Evolutionary conservation across 2,329 filamentous ascomycete genomes (phyloP).

Genomic region (Lachnellula hyalina): DNA sequence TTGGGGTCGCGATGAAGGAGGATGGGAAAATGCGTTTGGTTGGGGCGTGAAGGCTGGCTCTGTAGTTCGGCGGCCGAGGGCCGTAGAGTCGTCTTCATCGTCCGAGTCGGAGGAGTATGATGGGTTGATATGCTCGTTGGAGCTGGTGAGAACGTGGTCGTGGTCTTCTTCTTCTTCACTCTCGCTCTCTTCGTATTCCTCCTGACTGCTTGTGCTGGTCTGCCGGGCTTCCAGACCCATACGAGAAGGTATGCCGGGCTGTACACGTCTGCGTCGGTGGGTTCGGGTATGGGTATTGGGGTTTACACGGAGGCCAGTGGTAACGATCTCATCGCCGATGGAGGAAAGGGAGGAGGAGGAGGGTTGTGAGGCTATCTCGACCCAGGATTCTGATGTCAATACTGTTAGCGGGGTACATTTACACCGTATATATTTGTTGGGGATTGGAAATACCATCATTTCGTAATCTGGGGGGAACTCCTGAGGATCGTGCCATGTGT

Average conservation of each 20-base stretch:
- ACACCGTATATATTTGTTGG: constrained; percentile 19
- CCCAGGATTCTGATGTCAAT: constrained; percentile 73
- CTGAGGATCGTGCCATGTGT: constrained; percentile 8
- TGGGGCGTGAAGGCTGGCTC: constrained; percentile 68
- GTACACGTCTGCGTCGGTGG: constrained; percentile 47
- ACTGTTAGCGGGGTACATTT: constrained; percentile 1
- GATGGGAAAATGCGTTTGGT: constrained; percentile 88
- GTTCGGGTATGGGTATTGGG: constrained; percentile 47
- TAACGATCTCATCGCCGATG: constrained; percentile 82
- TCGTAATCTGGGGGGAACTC: constrained; percentile 15
- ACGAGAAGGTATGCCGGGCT: constrained; percentile 34
- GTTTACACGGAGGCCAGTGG: constrained; percentile 76
- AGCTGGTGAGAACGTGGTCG: constrained; percentile 59
- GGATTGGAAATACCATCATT: constrained; percentile 24
- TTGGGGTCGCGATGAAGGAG: constrained; percentile 48
- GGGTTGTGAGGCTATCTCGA: constrained; percentile 87
- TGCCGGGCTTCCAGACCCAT: constrained; percentile 35
- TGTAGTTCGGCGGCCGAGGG: constrained; percentile 52
- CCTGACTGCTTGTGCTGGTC: constrained; percentile 69
- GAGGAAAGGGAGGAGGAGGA: constrained; percentile 91
- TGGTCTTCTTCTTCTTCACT: constrained; percentile 57
- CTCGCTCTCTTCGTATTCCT: constrained; percentile 91
- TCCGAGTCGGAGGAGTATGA: constrained; percentile 29
- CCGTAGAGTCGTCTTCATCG: constrained; percentile 61
- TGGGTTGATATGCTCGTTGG: constrained; percentile 45